phyloP scores from a whole-genome alignment of 1,139 yeast genomes.

The Magnusiomyces tetraspermus region DNA sequence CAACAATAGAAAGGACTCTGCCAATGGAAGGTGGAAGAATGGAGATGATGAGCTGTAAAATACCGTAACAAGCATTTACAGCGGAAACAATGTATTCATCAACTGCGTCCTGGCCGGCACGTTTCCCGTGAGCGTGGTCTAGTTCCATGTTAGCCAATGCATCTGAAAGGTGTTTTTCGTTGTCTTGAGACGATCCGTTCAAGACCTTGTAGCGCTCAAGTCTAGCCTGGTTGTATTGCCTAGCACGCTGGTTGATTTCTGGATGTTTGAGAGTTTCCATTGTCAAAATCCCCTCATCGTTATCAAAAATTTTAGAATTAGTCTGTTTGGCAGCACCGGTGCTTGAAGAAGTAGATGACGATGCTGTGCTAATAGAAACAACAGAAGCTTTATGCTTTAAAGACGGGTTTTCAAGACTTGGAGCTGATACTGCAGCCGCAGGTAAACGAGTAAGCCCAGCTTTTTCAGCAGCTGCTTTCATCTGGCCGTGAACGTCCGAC shows the following conservation, averaged over 20 bases:
- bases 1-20: slow-evolving; percentile 78
- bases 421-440: neutral
- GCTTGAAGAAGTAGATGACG: slow-evolving; percentile 3
- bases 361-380: slow-evolving; percentile 10
- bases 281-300: slow-evolving; percentile 13
- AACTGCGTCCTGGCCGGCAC: slow-evolving; percentile 24
- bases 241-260: slow-evolving; percentile 14
- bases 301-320: neutral
- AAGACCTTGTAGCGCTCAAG: slow-evolving; percentile 12
- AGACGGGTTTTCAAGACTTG: neutral
- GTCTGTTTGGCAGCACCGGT: neutral
- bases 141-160: neutral
- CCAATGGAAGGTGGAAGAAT: slow-evolving; percentile 89
- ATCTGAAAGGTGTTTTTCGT: neutral
- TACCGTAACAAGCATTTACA: slow-evolving; percentile 84
- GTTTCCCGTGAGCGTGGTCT: neutral
- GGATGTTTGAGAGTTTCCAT: slow-evolving; percentile 14
- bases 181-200: slow-evolving; percentile 9
- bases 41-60: slow-evolving; percentile 80
- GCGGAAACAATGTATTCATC: slow-evolving; percentile 93
- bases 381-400: slow-evolving; percentile 8
- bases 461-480: slow-evolving; percentile 5
- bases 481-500: slow-evolving; percentile 56
- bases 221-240: slow-evolving; percentile 13
- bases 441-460: neutral